These are phyloP conservation scores for Schizosaccharomyces octosporus DNA, from an alignment of 805 yeast genomes.

Conservation along the genomic window DNA sequence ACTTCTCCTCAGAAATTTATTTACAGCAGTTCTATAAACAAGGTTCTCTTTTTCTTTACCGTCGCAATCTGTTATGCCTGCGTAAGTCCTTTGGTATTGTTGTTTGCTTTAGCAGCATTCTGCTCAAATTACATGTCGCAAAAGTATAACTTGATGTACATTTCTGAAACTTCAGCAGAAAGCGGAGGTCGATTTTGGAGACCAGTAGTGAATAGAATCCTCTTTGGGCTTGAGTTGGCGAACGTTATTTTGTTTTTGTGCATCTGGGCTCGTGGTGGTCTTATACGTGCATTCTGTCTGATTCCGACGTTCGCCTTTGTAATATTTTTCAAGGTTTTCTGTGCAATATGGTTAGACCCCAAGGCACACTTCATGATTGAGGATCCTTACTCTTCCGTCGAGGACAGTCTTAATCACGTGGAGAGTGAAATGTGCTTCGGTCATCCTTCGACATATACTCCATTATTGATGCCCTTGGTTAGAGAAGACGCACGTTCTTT, in stretches of 20 bases:
- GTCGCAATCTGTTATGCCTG: neutral
- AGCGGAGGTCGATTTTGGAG: constrained; percentile 18
- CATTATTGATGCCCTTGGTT: neutral
- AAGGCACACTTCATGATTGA: neutral
- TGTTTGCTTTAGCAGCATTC: neutral
- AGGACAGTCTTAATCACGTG: neutral
- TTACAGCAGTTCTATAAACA: constrained; percentile 10
- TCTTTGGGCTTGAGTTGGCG: constrained; percentile 16
- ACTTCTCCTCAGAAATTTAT: constrained; percentile 10
- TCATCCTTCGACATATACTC: neutral
- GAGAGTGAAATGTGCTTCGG: neutral
- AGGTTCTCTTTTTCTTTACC: neutral
- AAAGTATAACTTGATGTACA: constrained; percentile 15
- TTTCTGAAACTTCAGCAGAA: constrained; percentile 16
- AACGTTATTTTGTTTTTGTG: constrained; percentile 16
- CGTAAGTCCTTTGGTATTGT: neutral
- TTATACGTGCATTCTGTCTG: neutral
- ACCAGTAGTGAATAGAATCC: constrained; percentile 12
- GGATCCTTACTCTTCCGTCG: neutral
- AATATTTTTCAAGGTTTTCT: neutral
- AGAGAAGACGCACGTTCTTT: neutral
- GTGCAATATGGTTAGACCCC: neutral
- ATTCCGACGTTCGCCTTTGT: neutral
- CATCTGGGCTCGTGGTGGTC: constrained; percentile 14
- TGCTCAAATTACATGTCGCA: constrained; percentile 15